Base-by-base conservation (phyloP, 192 early-diverging fungal genomes). In the Backusella psychrophila region DNA sequence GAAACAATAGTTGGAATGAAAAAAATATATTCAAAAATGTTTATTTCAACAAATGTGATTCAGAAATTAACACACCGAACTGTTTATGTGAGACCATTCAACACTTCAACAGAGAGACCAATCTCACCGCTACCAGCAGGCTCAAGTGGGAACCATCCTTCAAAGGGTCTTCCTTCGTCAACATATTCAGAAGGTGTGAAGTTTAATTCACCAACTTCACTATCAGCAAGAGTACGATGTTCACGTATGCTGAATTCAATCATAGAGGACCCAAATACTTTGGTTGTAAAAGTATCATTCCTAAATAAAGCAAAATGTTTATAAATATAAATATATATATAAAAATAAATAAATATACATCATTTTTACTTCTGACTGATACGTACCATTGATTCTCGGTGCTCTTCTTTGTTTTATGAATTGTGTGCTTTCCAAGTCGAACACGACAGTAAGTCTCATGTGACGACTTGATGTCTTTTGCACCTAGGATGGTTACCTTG, bases 331-430 rank as follows among this genome's bases (percentile, higher is more conserved):
- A 63, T 29, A 29, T 29, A 63, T 21, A 21, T 14, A 69, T 34
- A 66, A 17, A 56, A 23, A 63, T 26, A 59, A 21, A 59, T 59
- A 59, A 12, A 59, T 11, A 29, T 3, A 23, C 11, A 23, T 0
- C 15, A 23, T 80, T 21, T 73, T 75, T 73, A 17, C 31, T 34
- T 36, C 6, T 34, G 34, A 19, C 9, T 21, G 21, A 33, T 35
- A 26, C 66, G 7, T 59, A 90, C 90, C 90, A 94, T 74, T 66
- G 67, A 4, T 91, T 92, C 15, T 87, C 81, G 15, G 85, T 69
- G 5, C 81, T 91, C 77, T 92, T 93, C 83, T 93, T 94, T 59
- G 92, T 94, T 82, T 94, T 93, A 78, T 82, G 72, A 14, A 96
- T 42, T n/a, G 74, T 85, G 39, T 89, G 91, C 53, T 80, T 82